Percentiles rank a stretch among this genome's conserved stretches.
These are phyloP conservation scores for Helotiales sp. DNA, from an alignment of 2,329 filamentous ascomycete genomes.

Conservation along the genomic window DNA sequence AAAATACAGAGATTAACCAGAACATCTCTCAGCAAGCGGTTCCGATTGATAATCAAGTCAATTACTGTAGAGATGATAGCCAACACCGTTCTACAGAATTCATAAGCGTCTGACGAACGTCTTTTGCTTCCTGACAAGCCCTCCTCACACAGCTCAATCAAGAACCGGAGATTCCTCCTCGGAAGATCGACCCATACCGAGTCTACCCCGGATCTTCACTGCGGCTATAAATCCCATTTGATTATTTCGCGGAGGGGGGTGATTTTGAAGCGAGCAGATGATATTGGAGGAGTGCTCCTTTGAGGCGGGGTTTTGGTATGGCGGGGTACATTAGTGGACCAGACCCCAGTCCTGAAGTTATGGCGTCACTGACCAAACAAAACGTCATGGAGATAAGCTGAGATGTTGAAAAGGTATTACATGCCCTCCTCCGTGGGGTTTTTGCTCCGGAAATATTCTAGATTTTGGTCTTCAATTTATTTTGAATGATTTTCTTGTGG, in stretches of 20 bases:
- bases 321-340: background rate
- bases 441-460: too few species aligned
- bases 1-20: too few species aligned
- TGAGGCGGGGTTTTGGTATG: background rate
- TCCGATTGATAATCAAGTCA: too few species aligned
- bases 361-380: background rate
- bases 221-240: background rate
- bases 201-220: background rate
- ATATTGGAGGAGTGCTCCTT: background rate
- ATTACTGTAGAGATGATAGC: too few species aligned
- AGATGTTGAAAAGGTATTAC: background rate
- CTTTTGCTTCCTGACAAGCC: background rate
- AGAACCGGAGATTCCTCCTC: background rate
- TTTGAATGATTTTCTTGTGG: too few species aligned
- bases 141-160: background rate
- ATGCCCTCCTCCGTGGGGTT: background rate
- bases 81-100: too few species aligned
- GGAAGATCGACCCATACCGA: background rate
- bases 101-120: too few species aligned
- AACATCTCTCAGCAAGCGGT: too few species aligned
- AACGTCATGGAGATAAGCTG: background rate
- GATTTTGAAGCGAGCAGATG: background rate
- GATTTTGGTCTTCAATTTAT: too few species aligned
- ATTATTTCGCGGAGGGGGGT: background rate
- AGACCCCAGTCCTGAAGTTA: background rate